These are phyloP conservation scores for Ottelia alismoides DNA, from an alignment of 106 monocot species.

Conservation along the genomic window DNA sequence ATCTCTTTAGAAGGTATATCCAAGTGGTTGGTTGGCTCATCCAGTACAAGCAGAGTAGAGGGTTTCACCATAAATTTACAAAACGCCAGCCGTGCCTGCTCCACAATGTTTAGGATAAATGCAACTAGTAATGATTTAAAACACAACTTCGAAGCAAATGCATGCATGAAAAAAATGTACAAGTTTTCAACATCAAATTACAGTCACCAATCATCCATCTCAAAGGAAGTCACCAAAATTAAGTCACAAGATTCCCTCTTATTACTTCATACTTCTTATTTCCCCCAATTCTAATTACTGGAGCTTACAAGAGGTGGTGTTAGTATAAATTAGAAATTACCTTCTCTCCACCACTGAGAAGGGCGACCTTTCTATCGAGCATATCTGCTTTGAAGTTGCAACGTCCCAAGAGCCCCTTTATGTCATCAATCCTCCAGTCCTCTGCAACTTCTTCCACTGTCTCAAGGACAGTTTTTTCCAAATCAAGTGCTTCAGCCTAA, in stretches of 20 bases:
- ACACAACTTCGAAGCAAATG: too few species aligned
- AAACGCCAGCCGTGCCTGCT: constrained; percentile 92
- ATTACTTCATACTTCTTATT: too few species aligned
- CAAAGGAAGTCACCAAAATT: too few species aligned
- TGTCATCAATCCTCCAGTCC: constrained; percentile 94
- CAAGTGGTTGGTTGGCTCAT: constrained; percentile 99
- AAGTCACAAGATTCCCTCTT: too few species aligned
- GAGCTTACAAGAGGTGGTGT: too few species aligned
- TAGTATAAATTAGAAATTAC: too few species aligned
- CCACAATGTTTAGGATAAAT: too few species aligned
- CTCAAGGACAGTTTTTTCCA: constrained; percentile 85
- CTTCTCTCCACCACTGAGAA: constrained; percentile 98
- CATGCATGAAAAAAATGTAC: too few species aligned
- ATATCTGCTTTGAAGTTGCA: constrained; percentile 95
- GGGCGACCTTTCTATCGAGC: constrained; percentile 88
- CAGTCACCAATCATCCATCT: too few species aligned
- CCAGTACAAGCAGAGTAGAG: constrained; percentile 87
- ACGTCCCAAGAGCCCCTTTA: constrained; percentile 96
- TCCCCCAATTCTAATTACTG: too few species aligned
- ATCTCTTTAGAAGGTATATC: constrained; percentile 99
- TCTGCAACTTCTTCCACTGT: constrained; percentile 93
- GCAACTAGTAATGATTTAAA: too few species aligned
- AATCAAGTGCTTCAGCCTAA: constrained; percentile 93
- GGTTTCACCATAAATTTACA: constrained; percentile 99
- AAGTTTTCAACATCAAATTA: too few species aligned